Conservation (phyloP, 768 basidiomycete species). For the Podaxis rugospora region DNA sequence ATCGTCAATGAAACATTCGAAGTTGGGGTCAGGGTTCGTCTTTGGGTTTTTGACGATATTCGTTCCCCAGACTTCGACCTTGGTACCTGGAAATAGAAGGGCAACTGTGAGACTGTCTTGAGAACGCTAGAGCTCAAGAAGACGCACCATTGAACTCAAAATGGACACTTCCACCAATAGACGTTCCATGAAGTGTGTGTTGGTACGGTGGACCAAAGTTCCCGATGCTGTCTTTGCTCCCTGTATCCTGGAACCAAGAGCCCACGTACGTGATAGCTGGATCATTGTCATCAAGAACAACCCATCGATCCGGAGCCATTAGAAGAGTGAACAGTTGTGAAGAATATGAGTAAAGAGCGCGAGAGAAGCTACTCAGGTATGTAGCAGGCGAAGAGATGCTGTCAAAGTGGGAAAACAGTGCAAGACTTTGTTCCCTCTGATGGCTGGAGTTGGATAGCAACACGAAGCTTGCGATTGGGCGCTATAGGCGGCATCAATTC, state of each 20-base stretch:
- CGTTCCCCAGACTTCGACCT: conserved; percentile 15
- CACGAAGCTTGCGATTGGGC: too few species aligned
- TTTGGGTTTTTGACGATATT: conserved; percentile 16
- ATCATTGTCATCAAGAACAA: conserved; percentile 32
- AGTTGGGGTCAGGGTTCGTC: conserved; percentile 18
- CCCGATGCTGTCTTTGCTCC: conserved; percentile 22
- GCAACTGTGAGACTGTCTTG: not conserved
- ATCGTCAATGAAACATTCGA: conserved; percentile 22
- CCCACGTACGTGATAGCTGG: conserved; percentile 25
- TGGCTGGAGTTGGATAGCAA: too few species aligned
- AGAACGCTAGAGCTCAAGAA: not conserved
- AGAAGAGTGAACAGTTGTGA: not conserved
- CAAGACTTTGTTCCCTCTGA: too few species aligned
- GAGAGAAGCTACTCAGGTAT: not conserved
- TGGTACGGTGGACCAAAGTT: conserved; percentile 29
- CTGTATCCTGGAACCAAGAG: conserved; percentile 25
- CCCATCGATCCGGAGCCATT: conserved; percentile 17
- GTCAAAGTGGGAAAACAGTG: not conserved
- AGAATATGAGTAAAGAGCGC: not conserved
- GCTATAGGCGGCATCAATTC: not conserved
- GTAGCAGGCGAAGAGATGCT: not conserved
- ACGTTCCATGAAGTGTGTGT: conserved; percentile 27
- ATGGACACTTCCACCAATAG: conserved; percentile 20
- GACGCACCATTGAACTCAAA: conserved; percentile 26
- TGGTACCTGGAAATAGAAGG: conserved; percentile 11